Conservation (phyloP, 257 asterid species). For the Thymus quinquecostatus region DNA sequence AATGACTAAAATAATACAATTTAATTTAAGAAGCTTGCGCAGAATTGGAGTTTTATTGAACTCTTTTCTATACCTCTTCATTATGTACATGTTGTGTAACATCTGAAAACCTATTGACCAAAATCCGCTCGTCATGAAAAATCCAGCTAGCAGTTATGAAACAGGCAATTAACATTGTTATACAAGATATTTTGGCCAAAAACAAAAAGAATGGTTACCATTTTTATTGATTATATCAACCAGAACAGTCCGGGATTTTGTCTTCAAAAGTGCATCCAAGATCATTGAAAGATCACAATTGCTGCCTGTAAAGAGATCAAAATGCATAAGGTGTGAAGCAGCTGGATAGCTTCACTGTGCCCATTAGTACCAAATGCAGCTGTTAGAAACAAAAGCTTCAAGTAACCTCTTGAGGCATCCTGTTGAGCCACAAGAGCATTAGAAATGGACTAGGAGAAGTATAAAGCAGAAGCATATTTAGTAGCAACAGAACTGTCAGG, state of each 20-base stretch:
- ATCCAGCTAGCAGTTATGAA: neutral
- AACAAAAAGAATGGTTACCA: slow-evolving; percentile 50
- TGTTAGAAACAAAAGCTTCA: slow-evolving; percentile 85
- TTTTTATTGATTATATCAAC: slow-evolving; percentile 78
- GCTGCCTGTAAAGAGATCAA: slow-evolving; percentile 47
- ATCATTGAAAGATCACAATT: slow-evolving; percentile 96
- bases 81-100: slow-evolving; percentile 70
- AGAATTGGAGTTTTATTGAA: slow-evolving; percentile 79
- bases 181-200: slow-evolving; percentile 19
- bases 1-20: slow-evolving; percentile 7
- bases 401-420: slow-evolving; percentile 94
- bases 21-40: slow-evolving; percentile 93
- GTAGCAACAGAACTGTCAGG: slow-evolving; percentile 33
- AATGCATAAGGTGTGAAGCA: slow-evolving; percentile 40
- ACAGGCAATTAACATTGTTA: slow-evolving; percentile 19
- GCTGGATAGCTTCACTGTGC: slow-evolving; percentile 87
- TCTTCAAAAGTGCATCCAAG: slow-evolving; percentile 89
- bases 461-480: slow-evolving; percentile 21
- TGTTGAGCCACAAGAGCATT: slow-evolving; percentile 37
- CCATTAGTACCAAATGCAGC: slow-evolving; percentile 86
- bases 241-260: slow-evolving; percentile 86
- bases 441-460: slow-evolving; percentile 33
- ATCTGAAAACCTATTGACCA: slow-evolving; percentile 79
- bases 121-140: slow-evolving; percentile 29
- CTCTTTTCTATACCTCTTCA: slow-evolving; percentile 80